phyloP scores from a whole-genome alignment of 2,329 filamentous ascomycete genomes.

The Trichoderma atrobrunneum region DNA sequence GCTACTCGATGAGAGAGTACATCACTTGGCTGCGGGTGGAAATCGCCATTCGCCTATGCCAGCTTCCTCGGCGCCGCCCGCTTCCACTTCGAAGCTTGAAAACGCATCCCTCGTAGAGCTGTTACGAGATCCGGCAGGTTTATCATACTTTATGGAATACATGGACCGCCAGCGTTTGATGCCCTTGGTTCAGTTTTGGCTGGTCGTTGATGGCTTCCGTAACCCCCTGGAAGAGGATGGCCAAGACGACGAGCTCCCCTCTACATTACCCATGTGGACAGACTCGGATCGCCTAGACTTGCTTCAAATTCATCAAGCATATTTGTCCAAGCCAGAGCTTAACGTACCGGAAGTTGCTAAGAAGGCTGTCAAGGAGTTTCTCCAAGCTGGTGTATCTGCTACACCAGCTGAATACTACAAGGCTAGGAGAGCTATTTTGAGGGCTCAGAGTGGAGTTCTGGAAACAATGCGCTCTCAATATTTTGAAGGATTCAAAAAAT shows the following conservation, averaged over 20 bases:
- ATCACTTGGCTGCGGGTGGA: slow-evolving; percentile 70
- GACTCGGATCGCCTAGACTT: slow-evolving; percentile 84
- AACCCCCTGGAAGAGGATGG: slow-evolving; percentile 86
- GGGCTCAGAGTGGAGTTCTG: slow-evolving; percentile 76
- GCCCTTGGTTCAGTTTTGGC: slow-evolving; percentile 94
- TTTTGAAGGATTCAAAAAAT: slow-evolving; percentile 84
- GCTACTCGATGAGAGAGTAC: slow-evolving; percentile 84
- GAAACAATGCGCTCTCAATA: slow-evolving; percentile 80
- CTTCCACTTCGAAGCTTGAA: slow-evolving; percentile 58
- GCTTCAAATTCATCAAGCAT: slow-evolving; percentile 86
- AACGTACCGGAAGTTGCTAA: slow-evolving; percentile 70
- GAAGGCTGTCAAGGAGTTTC: slow-evolving; percentile 69
- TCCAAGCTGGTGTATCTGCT: slow-evolving; percentile 73
- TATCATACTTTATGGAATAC: slow-evolving; percentile 99
- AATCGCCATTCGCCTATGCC: slow-evolving; percentile 40
- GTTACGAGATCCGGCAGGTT: slow-evolving; percentile 81
- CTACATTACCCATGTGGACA: slow-evolving; percentile 67
- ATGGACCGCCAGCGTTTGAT: slow-evolving; percentile 91
- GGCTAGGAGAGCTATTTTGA: slow-evolving; percentile 77
- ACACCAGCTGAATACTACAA: slow-evolving; percentile 77
- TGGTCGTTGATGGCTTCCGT: slow-evolving; percentile 93
- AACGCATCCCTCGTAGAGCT: slow-evolving; percentile 78
- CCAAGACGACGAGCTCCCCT: slow-evolving; percentile 54
- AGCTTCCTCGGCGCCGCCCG: slow-evolving; percentile 26
- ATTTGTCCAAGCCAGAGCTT: slow-evolving; percentile 78